A percentile compares a stretch with the other conserved stretches of the same genome.
These are phyloP conservation scores for Wallacemonas rigidus DNA, from an alignment of 208 protist species.

Conservation along the genomic window DNA sequence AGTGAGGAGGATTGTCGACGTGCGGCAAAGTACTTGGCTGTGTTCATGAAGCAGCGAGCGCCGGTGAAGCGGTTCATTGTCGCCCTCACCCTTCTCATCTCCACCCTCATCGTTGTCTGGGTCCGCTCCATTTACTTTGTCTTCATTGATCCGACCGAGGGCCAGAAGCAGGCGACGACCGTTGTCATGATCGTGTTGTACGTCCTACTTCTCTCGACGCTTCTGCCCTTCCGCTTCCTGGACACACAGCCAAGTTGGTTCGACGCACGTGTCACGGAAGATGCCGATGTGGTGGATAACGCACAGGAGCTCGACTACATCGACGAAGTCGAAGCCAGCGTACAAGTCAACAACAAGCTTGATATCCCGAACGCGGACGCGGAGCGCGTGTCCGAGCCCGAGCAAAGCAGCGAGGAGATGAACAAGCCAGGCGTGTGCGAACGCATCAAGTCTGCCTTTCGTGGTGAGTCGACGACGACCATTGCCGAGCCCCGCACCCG, in stretches of 20 bases:
- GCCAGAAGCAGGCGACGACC: conserved; percentile 27
- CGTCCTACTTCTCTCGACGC: conserved; percentile 24
- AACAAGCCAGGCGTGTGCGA: conserved; percentile 1
- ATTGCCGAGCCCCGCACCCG: conserved; percentile 17
- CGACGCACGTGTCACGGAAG: conserved; percentile 7
- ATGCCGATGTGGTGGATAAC: background rate
- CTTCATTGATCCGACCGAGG: conserved; percentile 31
- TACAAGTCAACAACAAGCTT: background rate
- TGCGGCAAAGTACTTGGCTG: conserved; percentile 29
- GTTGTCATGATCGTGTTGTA: conserved; percentile 52
- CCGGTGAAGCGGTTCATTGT: conserved; percentile 42
- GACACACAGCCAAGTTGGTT: conserved; percentile 25
- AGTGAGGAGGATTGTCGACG: conserved; percentile 27
- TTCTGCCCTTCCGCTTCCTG: conserved; percentile 24
- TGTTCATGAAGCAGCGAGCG: conserved; percentile 37
- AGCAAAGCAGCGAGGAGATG: background rate
- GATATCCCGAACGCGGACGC: background rate
- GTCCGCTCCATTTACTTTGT: conserved; percentile 46
- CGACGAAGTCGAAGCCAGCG: background rate
- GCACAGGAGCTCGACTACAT: conserved; percentile 2
- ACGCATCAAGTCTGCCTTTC: conserved; percentile 14
- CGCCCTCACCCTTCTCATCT: conserved; percentile 32
- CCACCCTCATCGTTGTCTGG: conserved; percentile 36
- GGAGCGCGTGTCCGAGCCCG: background rate
- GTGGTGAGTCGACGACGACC: background rate